Evolutionary conservation across 306 rosid genomes (phyloP).

Genomic region (Prunus armeniaca): DNA sequence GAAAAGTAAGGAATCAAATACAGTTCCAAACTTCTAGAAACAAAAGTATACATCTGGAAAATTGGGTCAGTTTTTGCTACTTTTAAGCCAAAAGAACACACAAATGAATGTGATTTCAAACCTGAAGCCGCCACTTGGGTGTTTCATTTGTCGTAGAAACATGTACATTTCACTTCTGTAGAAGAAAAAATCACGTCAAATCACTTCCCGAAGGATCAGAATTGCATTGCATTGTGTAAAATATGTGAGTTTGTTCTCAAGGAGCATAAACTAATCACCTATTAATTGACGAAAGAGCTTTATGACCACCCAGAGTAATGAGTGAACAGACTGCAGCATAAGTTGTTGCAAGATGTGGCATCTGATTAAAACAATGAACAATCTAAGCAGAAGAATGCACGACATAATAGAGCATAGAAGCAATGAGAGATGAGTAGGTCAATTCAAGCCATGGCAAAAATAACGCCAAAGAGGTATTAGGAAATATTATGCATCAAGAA

Average conservation of each 20-base stretch:
- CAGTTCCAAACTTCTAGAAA: neutral
- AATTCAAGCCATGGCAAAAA: too few relatives aligned
- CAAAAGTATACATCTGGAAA: neutral
- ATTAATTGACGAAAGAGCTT: neutral
- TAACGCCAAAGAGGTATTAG: too few relatives aligned
- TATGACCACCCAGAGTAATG: conserved; percentile 65
- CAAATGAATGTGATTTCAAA: neutral
- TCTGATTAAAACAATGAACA: conserved; percentile 39
- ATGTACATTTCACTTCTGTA: neutral
- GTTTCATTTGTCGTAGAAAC: neutral
- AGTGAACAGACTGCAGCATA: conserved; percentile 91
- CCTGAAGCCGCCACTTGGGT: neutral
- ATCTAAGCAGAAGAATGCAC: neutral
- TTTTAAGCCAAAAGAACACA: neutral
- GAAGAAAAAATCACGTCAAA: neutral
- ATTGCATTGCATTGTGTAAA: neutral
- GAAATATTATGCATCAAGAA: too few relatives aligned
- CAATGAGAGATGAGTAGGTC: neutral
- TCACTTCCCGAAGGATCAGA: neutral
- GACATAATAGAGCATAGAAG: neutral
- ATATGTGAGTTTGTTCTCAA: neutral
- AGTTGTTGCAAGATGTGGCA: conserved; percentile 97
- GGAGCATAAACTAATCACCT: neutral
- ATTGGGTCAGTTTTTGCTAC: neutral
- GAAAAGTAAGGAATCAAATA: too few relatives aligned